Evolutionary conservation across 2,329 filamentous ascomycete genomes (phyloP), one percentile per base, ranked within the genome.

Genomic region (Colletotrichum endophyticum): DNA sequence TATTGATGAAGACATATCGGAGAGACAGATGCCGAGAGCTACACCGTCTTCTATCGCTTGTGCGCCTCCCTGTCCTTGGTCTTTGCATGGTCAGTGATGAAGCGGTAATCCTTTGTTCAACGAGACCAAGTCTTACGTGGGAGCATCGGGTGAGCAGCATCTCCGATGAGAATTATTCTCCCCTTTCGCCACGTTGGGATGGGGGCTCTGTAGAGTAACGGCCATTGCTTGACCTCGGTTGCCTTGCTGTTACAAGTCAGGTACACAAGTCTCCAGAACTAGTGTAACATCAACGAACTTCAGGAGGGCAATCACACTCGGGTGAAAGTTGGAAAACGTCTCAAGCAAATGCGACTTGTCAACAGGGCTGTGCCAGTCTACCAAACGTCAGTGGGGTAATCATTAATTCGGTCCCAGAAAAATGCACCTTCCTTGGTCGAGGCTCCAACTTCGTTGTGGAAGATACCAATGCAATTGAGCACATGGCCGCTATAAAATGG

Each of bases 81-180:
- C 85, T 76, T 11, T 4, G 9, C 19, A 5, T 4, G 8, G 22
- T 67, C 2, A 53, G 34, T 78, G 12, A 27, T 12, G 19, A 13
- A 9, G 3, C 8, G 22, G 2, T 25, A 75, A 73, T 0, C 6
- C 0, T 4, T 9, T 16, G 6, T 32, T 11, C 1, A 19, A 62
- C 8, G 25, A 56, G 16, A 5, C 13, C 9, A 11, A 5, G 11
- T 27, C 81, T 63, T 75, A 85, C 84, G 84, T 2, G 84, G 84
- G 13, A 86, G 81, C 82, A 85, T 86, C 0, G 84, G 84, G 71
- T 86, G 85, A 0, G 85, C 84, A 1, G 85, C 83, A 59, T 86
- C 85, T 8, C 85, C 85, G 16, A 82, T 81, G 4, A 86, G 79
- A 4, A 81, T 78, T 73, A 85, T 75, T 8, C 79, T 79, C 0